Conservation (phyloP, 2,329 filamentous ascomycete species). For the Berkeleyomyces rouxiae region DNA sequence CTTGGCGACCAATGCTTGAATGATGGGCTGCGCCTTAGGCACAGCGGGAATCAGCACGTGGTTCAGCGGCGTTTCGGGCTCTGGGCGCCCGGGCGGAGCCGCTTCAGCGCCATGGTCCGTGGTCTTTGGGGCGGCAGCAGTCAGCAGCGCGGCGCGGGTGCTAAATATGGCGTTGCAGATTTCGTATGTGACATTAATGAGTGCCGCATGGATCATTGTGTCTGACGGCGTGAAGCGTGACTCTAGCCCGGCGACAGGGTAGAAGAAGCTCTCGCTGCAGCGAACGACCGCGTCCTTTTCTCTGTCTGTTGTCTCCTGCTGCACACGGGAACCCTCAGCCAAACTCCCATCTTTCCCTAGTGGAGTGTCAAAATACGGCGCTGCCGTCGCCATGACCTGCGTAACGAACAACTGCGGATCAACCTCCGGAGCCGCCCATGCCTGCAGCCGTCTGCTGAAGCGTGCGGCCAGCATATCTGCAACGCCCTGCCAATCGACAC, state of each 20-base stretch:
- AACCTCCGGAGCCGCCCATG: conserved; percentile 21
- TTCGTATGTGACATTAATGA: conserved; percentile 23
- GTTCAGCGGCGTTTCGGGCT: not conserved
- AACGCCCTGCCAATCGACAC: conserved; percentile 48
- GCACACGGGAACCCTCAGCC: too few species aligned
- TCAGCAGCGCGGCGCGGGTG: conserved; percentile 5
- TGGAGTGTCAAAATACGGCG: conserved; percentile 28
- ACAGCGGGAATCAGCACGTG: conserved; percentile 8
- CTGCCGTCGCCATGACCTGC: conserved; percentile 25
- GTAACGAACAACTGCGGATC: conserved; percentile 20
- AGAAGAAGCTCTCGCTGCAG: conserved; percentile 24
- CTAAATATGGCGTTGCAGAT: conserved; percentile 25
- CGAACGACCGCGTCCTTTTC: conserved; percentile 25
- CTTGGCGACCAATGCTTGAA: conserved; percentile 26
- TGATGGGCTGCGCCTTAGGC: conserved; percentile 6
- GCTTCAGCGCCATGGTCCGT: not conserved
- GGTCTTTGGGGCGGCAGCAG: not conserved
- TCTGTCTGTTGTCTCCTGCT: conserved; percentile 4
- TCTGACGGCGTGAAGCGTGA: conserved; percentile 26
- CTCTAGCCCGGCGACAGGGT: conserved; percentile 22
- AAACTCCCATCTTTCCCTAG: conserved; percentile 16
- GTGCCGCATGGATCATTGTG: conserved; percentile 27
- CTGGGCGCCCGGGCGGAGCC: not conserved
- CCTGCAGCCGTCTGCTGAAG: conserved; percentile 38
- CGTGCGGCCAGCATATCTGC: conserved; percentile 48